These are phyloP conservation scores for Plantago major DNA, from an alignment of 257 asterid genomes.

Conservation along the genomic window DNA sequence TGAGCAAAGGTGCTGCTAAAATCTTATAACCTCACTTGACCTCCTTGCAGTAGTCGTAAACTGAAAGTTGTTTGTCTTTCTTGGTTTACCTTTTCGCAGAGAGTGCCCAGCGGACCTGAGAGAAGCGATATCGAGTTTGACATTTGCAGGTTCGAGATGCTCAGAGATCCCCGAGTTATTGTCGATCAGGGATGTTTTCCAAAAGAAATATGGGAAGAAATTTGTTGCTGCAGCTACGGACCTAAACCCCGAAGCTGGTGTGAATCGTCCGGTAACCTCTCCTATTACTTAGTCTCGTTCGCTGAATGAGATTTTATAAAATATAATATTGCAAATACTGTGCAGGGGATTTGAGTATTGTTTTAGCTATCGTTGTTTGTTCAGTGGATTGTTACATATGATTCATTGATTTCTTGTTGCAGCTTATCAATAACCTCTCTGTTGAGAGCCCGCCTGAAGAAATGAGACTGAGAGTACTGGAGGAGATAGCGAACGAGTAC, in stretches of 20 bases:
- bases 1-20: constrained; percentile 60
- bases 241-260: constrained; percentile 89
- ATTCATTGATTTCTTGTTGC: constrained; percentile 21
- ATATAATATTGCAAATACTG: no score
- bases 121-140: constrained; percentile 88
- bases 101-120: constrained; percentile 93
- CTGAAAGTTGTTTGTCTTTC: constrained; percentile 1
- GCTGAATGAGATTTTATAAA: neutral
- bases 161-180: constrained; percentile 87
- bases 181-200: constrained; percentile 63
- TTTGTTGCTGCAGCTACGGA: constrained; percentile 91
- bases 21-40: neutral
- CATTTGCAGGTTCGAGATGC: constrained; percentile 94
- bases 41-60: neutral
- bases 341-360: neutral
- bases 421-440: constrained; percentile 97
- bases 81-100: constrained; percentile 37
- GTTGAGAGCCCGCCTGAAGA: constrained; percentile 86
- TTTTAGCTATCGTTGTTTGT: neutral
- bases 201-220: constrained; percentile 85
- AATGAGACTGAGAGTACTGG: constrained; percentile 67
- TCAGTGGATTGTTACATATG: constrained; percentile 11
- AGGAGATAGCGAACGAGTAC: constrained; percentile 94
- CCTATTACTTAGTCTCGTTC: no score
- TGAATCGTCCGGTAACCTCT: constrained; percentile 65